Percentiles rank a stretch among this genome's conserved stretches.
These are phyloP conservation scores for Leccinum subtestaceum DNA, from an alignment of 768 basidiomycete genomes.

Conservation along the genomic window DNA sequence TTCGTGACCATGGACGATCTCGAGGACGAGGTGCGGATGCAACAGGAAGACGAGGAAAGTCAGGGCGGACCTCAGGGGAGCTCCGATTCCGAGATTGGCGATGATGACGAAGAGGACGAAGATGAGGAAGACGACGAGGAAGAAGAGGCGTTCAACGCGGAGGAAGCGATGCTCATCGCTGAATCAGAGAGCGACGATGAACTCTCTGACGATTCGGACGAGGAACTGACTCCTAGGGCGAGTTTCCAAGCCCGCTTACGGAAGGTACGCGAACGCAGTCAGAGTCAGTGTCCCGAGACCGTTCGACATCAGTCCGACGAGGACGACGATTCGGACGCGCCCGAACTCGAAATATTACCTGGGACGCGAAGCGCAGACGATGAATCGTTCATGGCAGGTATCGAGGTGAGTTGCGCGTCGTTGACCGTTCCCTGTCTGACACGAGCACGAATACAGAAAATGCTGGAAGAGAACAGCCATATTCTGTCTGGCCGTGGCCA, in stretches of 20 bases:
- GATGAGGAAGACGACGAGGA: conserved; percentile 21
- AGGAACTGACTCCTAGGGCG: conserved; percentile 31
- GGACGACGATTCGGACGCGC: conserved; percentile 30
- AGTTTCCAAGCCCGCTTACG: conserved; percentile 38
- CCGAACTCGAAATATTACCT: conserved; percentile 13
- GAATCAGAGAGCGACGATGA: conserved; percentile 28
- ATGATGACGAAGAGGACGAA: conserved; percentile 25
- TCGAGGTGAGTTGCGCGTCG: conserved; percentile 44
- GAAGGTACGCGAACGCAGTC: conserved; percentile 29
- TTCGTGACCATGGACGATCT: conserved; percentile 68
- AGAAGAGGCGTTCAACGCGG: conserved; percentile 41
- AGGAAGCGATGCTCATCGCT: conserved; percentile 46
- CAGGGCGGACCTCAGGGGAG: conserved; percentile 23
- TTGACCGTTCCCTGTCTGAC: not conserved
- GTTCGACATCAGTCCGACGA: conserved; percentile 13
- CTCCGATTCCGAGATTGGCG: conserved; percentile 28
- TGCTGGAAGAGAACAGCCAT: conserved; percentile 58
- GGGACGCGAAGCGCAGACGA: conserved; percentile 50
- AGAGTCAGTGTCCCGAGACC: conserved; percentile 12
- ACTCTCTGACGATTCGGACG: conserved; percentile 28
- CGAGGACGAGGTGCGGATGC: conserved; percentile 49
- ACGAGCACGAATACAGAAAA: conserved; percentile 49
- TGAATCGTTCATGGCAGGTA: conserved; percentile 52
- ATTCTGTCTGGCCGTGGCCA: conserved; percentile 44
- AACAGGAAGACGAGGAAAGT: conserved; percentile 47